Base-by-base conservation (phyloP, 768 basidiomycete genomes). In the Leccinum pellstonianum region DNA sequence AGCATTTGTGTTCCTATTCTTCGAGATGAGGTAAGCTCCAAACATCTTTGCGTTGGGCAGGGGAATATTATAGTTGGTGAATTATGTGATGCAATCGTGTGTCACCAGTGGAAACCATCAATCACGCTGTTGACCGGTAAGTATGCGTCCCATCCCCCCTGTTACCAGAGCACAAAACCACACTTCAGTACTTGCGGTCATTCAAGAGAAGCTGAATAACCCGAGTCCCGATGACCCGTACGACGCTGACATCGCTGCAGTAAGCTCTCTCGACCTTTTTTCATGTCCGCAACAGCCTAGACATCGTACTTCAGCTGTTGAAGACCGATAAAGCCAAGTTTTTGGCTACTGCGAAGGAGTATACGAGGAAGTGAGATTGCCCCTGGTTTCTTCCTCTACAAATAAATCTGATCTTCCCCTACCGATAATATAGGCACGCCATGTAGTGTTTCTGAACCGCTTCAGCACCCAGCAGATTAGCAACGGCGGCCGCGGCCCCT, bases 171-270 rank as follows among this genome's bases (percentile, higher is more conserved):
- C 62, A 56, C 53, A 68, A 58, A 54, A 23, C 54, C 57, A 47
- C 47, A 23, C 58, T 64, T 58, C 57, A 94, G 92, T 94, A 1
- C 81, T 94, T 19, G 77, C 79, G 25, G 84, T 86, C 52, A 84
- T 94, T 59, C 87, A 90, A 71, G 90, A 93, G 69, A 94, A 94
- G 75, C 69, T 94, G 54, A 93, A 93, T 71, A 91, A 93, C 71
- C 92, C 92, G 17, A 90, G 88, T 70, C 80, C 90, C 17, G 92
- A 94, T 67, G 92, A 94, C 70, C 92, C 92, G 1, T 94, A 91
- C 67, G 90, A 93, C 67, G 88, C 92, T 29, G 91, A 93, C 1
- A 90, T 93, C 64, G 92, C 92, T 38, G 87, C 86, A 33, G 89
- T 93, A 69, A 56, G 87, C 76, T 29, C n/a, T 57, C 50, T 49